Evolutionary conservation across 1,139 yeast genomes (phyloP).

Genomic region (Geotrichum europaeum): DNA sequence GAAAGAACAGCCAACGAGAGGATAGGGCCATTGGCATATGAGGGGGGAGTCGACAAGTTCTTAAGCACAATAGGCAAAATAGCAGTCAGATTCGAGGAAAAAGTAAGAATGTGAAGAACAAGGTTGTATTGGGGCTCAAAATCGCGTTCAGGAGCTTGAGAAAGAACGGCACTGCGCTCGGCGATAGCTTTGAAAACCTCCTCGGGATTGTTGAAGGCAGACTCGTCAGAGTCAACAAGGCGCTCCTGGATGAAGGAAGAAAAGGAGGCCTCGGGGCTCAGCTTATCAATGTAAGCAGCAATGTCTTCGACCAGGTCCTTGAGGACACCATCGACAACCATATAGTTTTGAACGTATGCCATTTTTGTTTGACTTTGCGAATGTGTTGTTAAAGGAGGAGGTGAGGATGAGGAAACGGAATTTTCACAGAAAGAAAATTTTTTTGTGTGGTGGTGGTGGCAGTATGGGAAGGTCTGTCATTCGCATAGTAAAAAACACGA

Average conservation of each 20-base stretch:
- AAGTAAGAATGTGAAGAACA: conserved; percentile 35
- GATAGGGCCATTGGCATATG: conserved; percentile 29
- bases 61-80: conserved; percentile 32
- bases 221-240: conserved; percentile 5
- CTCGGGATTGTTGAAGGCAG: conserved; percentile 20
- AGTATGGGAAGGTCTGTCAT: neutral
- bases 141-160: conserved; percentile 35
- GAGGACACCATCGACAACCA: conserved; percentile 36
- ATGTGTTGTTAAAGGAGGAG: neutral
- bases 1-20: conserved; percentile 36
- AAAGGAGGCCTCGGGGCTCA: conserved; percentile 26
- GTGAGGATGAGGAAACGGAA: neutral
- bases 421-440: neutral
- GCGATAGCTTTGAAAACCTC: conserved; percentile 33
- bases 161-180: conserved; percentile 30
- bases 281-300: conserved; percentile 36
- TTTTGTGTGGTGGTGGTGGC: neutral
- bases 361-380: conserved; percentile 79
- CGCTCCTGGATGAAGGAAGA: conserved; percentile 18
- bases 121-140: conserved; percentile 41
- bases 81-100: conserved; percentile 33
- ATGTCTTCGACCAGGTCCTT: conserved; percentile 37
- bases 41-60: conserved; percentile 30
- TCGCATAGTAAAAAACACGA: neutral
- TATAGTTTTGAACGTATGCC: conserved; percentile 26